These are phyloP conservation scores for Skeletonema tropicum DNA, from an alignment of 108 stramenopile genomes.

Conservation along the genomic window DNA sequence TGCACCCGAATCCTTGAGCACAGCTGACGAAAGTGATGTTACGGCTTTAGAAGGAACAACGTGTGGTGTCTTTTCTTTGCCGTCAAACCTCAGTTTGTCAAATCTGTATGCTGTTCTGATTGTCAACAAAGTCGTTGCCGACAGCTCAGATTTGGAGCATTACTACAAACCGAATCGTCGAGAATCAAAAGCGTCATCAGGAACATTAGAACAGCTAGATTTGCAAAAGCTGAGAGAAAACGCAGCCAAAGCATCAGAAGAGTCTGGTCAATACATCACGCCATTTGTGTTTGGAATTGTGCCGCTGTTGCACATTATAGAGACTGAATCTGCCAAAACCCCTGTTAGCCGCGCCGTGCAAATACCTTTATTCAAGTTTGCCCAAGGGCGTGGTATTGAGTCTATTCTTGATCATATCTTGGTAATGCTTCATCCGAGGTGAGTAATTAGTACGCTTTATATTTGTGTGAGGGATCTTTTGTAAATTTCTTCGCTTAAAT, in stretches of 20 bases:
- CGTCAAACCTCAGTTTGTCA: slow-evolving; percentile 70
- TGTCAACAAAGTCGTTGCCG: slow-evolving; percentile 80
- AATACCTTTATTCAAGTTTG: slow-evolving; percentile 83
- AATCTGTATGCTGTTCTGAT: slow-evolving; percentile 84
- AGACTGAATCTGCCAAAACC: slow-evolving; percentile 65
- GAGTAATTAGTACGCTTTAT: slow-evolving; percentile 9
- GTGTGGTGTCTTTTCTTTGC: slow-evolving; percentile 87
- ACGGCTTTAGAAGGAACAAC: slow-evolving; percentile 61
- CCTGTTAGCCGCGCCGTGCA: slow-evolving; percentile 84
- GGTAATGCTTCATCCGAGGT: slow-evolving; percentile 85
- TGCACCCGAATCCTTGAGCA: slow-evolving; percentile 14
- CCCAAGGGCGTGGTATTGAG: slow-evolving; percentile 66
- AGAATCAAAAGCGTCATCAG: slow-evolving; percentile 24
- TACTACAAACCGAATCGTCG: slow-evolving; percentile 52
- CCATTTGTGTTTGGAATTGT: slow-evolving; percentile 91
- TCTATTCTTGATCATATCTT: slow-evolving; percentile 87
- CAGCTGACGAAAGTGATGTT: background rate
- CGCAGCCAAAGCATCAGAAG: slow-evolving; percentile 63
- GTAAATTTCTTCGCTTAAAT: background rate
- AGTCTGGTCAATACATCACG: slow-evolving; percentile 67
- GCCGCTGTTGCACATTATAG: slow-evolving; percentile 82
- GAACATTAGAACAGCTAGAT: slow-evolving; percentile 42
- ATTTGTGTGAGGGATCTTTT: background rate
- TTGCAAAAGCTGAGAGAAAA: slow-evolving; percentile 63
- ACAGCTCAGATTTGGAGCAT: slow-evolving; percentile 61